These are phyloP conservation scores for Starmerella vitae DNA, from an alignment of 805 yeast species.

Conservation along the genomic window DNA sequence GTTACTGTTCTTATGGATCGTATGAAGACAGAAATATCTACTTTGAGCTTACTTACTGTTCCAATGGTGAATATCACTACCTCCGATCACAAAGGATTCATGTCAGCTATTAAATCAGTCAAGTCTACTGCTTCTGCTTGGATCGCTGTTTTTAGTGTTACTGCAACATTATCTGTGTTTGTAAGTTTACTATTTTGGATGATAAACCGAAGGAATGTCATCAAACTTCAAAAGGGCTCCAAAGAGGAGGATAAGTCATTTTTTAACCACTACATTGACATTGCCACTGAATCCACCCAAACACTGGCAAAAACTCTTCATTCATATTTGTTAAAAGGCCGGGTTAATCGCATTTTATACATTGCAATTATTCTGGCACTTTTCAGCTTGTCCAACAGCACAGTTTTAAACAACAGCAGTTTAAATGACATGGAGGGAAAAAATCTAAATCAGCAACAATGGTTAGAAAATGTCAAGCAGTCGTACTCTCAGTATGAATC, in stretches of 20 bases:
- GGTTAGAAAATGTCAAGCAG: background rate
- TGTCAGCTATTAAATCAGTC: too few relatives aligned
- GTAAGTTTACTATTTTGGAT: background rate
- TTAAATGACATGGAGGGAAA: too few relatives aligned
- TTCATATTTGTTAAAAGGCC: background rate
- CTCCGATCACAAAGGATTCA: background rate
- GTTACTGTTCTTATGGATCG: background rate
- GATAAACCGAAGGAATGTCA: background rate
- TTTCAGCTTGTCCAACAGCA: conserved; percentile 3
- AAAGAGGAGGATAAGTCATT: background rate
- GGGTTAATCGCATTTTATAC: background rate
- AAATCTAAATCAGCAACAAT: background rate
- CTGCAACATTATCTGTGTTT: background rate
- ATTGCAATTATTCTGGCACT: background rate
- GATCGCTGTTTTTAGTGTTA: conserved; percentile 4
- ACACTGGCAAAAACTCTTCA: background rate
- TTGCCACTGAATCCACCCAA: too few relatives aligned
- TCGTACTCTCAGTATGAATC: background rate
- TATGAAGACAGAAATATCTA: background rate
- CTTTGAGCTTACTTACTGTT: background rate
- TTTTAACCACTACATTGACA: background rate
- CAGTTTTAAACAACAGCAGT: background rate
- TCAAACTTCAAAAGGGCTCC: background rate
- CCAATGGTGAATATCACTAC: background rate
- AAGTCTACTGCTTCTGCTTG: background rate